Conservation (phyloP, 2,329 filamentous ascomycete genomes). For the Alternaria burnsii region DNA sequence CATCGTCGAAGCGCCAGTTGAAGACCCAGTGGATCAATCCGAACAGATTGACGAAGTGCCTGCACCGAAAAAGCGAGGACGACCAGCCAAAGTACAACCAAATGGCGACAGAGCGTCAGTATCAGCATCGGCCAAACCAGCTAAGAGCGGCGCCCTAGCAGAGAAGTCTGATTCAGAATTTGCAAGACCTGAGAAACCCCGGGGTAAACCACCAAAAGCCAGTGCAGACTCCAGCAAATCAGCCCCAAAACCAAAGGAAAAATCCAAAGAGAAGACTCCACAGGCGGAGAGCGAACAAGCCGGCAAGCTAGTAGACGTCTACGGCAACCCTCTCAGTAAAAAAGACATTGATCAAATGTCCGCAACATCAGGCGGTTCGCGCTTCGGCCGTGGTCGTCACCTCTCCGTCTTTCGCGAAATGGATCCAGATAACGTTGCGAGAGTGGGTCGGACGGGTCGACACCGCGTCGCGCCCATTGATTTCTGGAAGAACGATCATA, state of each 20-base stretch:
- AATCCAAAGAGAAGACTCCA: constrained; percentile 13
- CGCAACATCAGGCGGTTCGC: constrained; percentile 39
- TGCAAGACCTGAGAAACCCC: constrained; percentile 38
- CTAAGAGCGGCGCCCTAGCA: constrained; percentile 18
- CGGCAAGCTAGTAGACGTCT: constrained; percentile 43
- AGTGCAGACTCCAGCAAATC: constrained; percentile 30
- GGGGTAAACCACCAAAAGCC: constrained; percentile 33
- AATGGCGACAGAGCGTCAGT: constrained; percentile 20
- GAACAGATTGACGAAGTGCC: constrained; percentile 34
- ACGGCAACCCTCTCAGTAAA: constrained; percentile 44
- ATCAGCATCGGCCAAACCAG: constrained; percentile 13
- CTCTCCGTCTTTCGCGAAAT: constrained; percentile 47
- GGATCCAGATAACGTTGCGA: constrained; percentile 39
- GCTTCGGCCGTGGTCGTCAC: constrained; percentile 46
- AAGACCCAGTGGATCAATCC: constrained; percentile 28
- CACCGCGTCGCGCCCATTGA: constrained; percentile 80
- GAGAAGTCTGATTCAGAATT: constrained; percentile 30
- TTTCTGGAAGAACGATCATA: constrained; percentile 86
- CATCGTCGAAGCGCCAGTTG: constrained; percentile 26
- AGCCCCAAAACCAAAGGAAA: constrained; percentile 13
- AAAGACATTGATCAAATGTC: constrained; percentile 47
- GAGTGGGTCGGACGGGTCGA: constrained; percentile 71
- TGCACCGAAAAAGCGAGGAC: constrained; percentile 36
- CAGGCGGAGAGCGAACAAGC: constrained; percentile 17
- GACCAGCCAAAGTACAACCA: constrained; percentile 33